Conservation (phyloP, 2,329 filamentous ascomycete genomes). For the Diaporthe eres region DNA sequence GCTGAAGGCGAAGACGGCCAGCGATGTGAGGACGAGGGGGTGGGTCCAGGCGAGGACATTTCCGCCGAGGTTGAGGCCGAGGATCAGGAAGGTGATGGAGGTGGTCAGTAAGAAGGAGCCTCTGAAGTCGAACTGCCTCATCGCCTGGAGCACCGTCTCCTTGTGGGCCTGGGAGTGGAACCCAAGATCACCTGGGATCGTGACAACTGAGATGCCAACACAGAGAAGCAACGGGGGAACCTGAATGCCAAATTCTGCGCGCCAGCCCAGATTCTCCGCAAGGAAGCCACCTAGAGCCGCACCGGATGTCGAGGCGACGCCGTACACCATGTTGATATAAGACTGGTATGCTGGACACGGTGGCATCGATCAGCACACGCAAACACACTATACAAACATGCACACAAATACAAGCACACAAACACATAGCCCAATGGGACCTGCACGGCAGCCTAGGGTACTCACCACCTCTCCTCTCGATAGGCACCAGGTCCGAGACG, state of each 20-base stretch:
- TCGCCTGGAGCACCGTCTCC: conserved; percentile 60
- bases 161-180: conserved; percentile 60
- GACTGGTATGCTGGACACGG: conserved; percentile 72
- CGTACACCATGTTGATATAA: conserved; percentile 77
- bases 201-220: conserved; percentile 59
- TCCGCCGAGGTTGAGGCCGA: conserved; percentile 75
- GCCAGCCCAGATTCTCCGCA: conserved; percentile 79
- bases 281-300: conserved; percentile 79
- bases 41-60: conserved; percentile 74
- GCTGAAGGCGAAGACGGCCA: conserved; percentile 61
- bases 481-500: conserved; percentile 80
- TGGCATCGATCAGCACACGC: not conserved
- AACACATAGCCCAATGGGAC: not conserved
- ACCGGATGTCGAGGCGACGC: conserved; percentile 70
- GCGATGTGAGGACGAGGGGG: conserved; percentile 67
- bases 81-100: conserved; percentile 69
- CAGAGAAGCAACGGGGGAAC: conserved; percentile 65
- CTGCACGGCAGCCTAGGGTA: conserved; percentile 11
- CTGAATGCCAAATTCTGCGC: conserved; percentile 79
- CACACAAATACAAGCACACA: not conserved
- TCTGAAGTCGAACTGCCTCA: conserved; percentile 69
- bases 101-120: conserved; percentile 68
- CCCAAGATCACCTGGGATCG: conserved; percentile 65
- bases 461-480: conserved; percentile 66
- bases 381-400: not conserved